Percentiles rank a stretch among this genome's conserved stretches.
These are phyloP conservation scores for Globisporangium cylindrosporum DNA, from an alignment of 352 stramenopile genomes.

Conservation along the genomic window DNA sequence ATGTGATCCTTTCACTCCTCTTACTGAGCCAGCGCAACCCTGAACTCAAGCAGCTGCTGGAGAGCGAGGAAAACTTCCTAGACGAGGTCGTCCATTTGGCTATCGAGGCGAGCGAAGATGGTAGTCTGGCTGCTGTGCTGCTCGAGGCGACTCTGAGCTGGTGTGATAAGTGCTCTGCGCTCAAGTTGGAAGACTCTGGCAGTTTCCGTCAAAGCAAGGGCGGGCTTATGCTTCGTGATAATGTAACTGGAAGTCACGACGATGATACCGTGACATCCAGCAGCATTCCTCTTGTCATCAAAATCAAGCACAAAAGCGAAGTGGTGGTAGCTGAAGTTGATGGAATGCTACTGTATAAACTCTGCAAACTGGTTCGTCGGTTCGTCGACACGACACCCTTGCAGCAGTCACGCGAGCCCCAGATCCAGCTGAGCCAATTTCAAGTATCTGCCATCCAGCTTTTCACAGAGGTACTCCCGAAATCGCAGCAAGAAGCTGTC, in stretches of 20 bases:
- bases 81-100: constrained; percentile 6
- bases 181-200: constrained; percentile 9
- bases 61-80: constrained; percentile 1
- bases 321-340: not conserved
- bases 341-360: constrained; percentile 7
- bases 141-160: constrained; percentile 10
- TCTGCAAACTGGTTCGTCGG: not conserved
- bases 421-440: constrained; percentile 1
- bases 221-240: no score
- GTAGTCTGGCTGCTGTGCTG: constrained; percentile 3
- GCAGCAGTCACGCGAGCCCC: not conserved
- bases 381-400: not conserved
- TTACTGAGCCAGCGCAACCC: not conserved
- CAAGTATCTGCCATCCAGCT: not conserved
- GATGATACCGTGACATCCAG: not conserved
- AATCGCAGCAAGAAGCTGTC: constrained; percentile 15
- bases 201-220: constrained; percentile 7
- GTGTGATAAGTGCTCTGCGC: constrained; percentile 13
- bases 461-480: constrained; percentile 8
- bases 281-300: constrained; percentile 1
- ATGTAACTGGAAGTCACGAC: not conserved
- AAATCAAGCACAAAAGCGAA: not conserved
- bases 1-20: constrained; percentile 13
- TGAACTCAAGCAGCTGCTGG: constrained; percentile 2
- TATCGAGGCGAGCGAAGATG: constrained; percentile 13